These are phyloP conservation scores for Schizochytrium sp. DNA, from an alignment of 108 stramenopile species.

Conservation along the genomic window DNA sequence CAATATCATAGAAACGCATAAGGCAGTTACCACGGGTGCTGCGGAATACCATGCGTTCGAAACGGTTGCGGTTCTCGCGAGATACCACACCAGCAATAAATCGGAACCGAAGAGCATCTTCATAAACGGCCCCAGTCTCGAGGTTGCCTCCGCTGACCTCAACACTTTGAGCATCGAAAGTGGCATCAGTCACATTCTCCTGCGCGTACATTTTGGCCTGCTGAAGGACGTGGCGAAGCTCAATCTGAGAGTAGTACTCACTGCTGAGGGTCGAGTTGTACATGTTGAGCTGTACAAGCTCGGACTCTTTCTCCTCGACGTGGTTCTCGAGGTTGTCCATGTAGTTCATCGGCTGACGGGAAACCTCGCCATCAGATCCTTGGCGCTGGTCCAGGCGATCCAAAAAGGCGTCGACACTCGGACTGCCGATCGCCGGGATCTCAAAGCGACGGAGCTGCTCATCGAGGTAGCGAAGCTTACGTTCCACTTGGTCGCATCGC, in stretches of 20 bases:
- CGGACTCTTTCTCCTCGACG: constrained; percentile 89
- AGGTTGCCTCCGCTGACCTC: constrained; percentile 70
- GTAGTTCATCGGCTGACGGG: constrained; percentile 65
- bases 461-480: constrained; percentile 91
- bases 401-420: constrained; percentile 74
- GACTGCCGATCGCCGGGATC: constrained; percentile 70
- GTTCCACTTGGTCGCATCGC: constrained; percentile 97
- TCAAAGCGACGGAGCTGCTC: constrained; percentile 90
- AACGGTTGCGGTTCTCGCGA: constrained; percentile 88
- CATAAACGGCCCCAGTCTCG: constrained; percentile 75
- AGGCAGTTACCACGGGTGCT: constrained; percentile 95
- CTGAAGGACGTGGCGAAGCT: constrained; percentile 91
- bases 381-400: constrained; percentile 71
- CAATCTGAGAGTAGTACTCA: constrained; percentile 94
- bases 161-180: constrained; percentile 70
- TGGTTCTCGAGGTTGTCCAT: constrained; percentile 84
- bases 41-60: constrained; percentile 97
- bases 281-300: constrained; percentile 90
- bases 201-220: constrained; percentile 87
- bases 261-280: constrained; percentile 91
- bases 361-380: constrained; percentile 17
- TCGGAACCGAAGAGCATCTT: constrained; percentile 93
- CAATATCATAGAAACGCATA: constrained; percentile 92
- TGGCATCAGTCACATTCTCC: constrained; percentile 85
- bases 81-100: constrained; percentile 92